Evolutionary conservation across 306 rosid genomes (phyloP).

Genomic region (Myrica gale): DNA sequence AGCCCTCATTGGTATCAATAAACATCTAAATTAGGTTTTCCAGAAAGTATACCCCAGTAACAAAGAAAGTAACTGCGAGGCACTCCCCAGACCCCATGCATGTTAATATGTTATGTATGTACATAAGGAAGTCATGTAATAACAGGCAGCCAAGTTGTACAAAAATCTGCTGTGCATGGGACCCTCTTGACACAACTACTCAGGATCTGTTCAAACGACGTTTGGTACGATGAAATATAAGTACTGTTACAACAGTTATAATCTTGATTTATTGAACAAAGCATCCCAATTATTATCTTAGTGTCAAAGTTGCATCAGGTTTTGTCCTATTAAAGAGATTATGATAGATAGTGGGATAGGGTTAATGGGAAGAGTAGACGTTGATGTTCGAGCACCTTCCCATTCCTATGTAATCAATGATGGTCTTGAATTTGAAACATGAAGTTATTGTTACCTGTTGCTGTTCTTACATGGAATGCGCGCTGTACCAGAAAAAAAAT

Average conservation of each 20-base stretch:
- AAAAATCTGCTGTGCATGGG: not conserved
- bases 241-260: too few species aligned
- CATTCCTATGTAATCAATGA: slow-evolving; percentile 3
- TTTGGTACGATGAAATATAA: not conserved
- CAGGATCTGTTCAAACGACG: not conserved
- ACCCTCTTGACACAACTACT: not conserved
- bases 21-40: too few species aligned
- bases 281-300: too few species aligned
- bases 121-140: too few species aligned
- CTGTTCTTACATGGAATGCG: not conserved
- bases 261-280: too few species aligned
- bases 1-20: too few species aligned
- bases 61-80: too few species aligned
- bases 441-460: not conserved
- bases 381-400: not conserved
- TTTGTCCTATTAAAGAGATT: not conserved
- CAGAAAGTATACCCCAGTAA: too few species aligned
- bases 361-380: too few species aligned
- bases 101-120: too few species aligned
- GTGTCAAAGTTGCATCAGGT: not conserved
- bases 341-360: not conserved
- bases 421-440: not conserved
- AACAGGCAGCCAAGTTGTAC: not conserved
- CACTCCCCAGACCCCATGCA: too few species aligned
- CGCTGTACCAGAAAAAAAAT: not conserved